Evolutionary conservation across 176 grass and related monocot genomes (phyloP).

Genomic region (Phoenix dactylifera): DNA sequence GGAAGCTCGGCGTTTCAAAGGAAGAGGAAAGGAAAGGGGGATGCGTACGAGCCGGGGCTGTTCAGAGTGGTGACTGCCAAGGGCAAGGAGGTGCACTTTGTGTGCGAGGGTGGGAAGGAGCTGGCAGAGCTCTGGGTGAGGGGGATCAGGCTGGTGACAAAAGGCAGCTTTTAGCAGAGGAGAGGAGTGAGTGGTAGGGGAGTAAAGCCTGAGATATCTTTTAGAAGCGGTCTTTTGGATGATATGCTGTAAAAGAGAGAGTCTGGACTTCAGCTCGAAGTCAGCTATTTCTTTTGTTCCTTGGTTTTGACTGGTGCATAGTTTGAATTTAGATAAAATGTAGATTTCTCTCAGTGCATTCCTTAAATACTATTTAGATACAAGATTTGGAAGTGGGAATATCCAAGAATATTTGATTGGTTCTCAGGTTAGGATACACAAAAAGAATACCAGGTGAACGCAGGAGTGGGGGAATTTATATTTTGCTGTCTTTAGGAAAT

Average conservation of each 20-base stretch:
- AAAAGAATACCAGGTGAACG: too few species aligned
- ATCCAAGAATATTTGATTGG: too few species aligned
- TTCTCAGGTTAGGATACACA: too few species aligned
- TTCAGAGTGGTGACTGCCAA: constrained; percentile 71
- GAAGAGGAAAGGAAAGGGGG: constrained; percentile 40
- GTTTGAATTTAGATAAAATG: background rate
- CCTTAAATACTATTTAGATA: too few species aligned
- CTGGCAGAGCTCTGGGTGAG: constrained; percentile 76
- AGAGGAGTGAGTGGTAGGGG: background rate
- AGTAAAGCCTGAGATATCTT: background rate
- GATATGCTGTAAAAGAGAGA: constrained; percentile 27
- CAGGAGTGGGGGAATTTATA: too few species aligned
- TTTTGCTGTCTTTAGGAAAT: too few species aligned
- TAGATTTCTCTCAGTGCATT: too few species aligned
- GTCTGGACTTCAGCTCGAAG: constrained; percentile 67
- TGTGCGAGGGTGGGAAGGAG: constrained; percentile 68
- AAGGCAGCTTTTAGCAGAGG: constrained; percentile 34
- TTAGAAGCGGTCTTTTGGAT: constrained; percentile 24
- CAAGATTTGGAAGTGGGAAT: too few species aligned
- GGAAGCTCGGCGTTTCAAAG: constrained; percentile 67
- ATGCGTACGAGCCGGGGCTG: constrained; percentile 50
- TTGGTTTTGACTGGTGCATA: constrained; percentile 15
- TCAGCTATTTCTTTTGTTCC: constrained; percentile 24
- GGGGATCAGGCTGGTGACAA: constrained; percentile 61
- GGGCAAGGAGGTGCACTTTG: constrained; percentile 88